Evolutionary conservation across 2,329 filamentous ascomycete genomes (phyloP), one percentile per base, ranked within the genome.

Genomic region (Colletotrichum aenigma): DNA sequence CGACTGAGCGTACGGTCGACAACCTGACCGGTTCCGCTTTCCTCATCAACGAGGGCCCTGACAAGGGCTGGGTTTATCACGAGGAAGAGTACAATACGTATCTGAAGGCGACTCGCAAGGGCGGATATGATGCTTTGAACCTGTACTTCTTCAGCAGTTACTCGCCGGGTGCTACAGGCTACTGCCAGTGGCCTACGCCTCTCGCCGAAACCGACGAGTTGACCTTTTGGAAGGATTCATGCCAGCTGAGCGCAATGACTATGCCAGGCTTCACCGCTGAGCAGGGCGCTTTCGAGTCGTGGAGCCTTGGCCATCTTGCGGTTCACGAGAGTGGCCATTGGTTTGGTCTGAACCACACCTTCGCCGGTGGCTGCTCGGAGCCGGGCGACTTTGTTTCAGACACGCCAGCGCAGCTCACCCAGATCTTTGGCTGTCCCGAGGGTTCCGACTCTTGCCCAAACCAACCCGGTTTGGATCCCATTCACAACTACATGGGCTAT

Each of bases 271-370:
- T 75, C 26, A 65, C 71, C 7, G 66, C n/a, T 61, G 65, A 74
- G 8, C 71, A 76, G 10, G 70, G 71, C 30, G 71, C 28, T 4
- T 74, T 75, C 26, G 73, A 72, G 18, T n/a, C 16, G 5, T 75
- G 73, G 74, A 78, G 82, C 79, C 71, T 75, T 10, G 80, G 80
- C 5, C 77, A 79, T 24, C 77, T 78, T 8, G 76, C 78, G 3
- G 74, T 76, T 13, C 86, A 87, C 79, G 86, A 88, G 79, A 81
- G 84, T 43, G 86, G 86, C 6, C 86, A 88, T 79, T 88, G 86
- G 86, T 80, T 88, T 67, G 85, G 86, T 64, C 82, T 88, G 24
- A 82, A 81, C 68, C 86, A 88, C 78, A 86, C 85, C 52, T 88
- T 88, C 78, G 76, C 85, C 38, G 83, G 81, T 48, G 84, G 84